Base-by-base conservation (phyloP, 1,284 basidiomycete species). In the Somion occarium region DNA sequence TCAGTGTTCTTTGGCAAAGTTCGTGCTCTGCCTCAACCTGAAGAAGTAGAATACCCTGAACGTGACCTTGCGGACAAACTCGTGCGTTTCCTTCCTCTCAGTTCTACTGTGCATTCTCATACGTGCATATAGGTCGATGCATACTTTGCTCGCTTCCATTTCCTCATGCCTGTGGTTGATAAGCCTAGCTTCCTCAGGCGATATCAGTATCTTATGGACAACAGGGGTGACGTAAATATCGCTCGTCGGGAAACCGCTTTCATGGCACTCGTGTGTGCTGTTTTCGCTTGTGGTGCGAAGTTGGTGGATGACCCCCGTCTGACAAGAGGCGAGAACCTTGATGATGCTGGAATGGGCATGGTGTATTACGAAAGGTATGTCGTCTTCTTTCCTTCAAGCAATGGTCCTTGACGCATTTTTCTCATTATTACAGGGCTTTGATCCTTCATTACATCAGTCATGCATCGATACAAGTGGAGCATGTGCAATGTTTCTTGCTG, bases 361-460 rank as follows among this genome's bases (percentile, higher is more conserved):
- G 73, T 88, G 19, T 92, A 83, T 67, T 91, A 91, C 65, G 89
- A 92, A 73, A 80, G 86, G 89, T 88, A 41, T 22, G 39, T 18
- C 39, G 7, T 18, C 13, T 9, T 15, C 9, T 18, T 41, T 7
- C 13, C 39, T 11, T 37, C 34, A 37, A 9, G 9, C 27, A 20
- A 44, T 39, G 23, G 15, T 26, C 11, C 45, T 50, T 44, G 37
- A 34, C 49, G 24, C 38, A n/a, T n/a, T n/a, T n/a, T n/a, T n/a
- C n/a, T n/a, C n/a, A 19, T 20, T 34, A 7, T 34, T 34, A 25
- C 60, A 93, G 90, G 53, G 87, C 92, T 27, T 79, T 94, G 66
- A 84, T 94, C 52, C 72, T 94, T 38, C 89, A 93, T 64, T 93
- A 93, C 65, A 93, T 93, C 70, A 91, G 87, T 57, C 88, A 84